Conservation (phyloP, 148 eudicot species). For the Fagopyrum tataricum region DNA sequence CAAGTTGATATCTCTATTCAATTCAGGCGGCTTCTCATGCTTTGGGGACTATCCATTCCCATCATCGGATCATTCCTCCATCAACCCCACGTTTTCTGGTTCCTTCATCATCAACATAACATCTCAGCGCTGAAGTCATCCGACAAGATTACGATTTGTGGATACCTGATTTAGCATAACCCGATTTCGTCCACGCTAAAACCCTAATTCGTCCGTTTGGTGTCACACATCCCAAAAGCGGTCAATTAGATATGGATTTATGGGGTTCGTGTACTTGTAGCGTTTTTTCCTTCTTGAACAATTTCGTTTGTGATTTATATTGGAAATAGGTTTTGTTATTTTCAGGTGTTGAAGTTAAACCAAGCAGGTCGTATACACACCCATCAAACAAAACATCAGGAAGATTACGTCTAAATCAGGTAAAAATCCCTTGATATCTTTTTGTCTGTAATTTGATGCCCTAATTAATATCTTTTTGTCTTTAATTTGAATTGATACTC, state of each 20-base stretch:
- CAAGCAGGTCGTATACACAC: slow-evolving; percentile 59
- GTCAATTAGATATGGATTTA: slow-evolving; percentile 21
- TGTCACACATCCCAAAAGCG: not conserved
- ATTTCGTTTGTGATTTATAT: not conserved
- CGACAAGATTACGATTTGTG: too few relatives aligned
- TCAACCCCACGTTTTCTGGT: too few relatives aligned
- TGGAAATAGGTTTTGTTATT: too few relatives aligned
- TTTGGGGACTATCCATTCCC: too few relatives aligned
- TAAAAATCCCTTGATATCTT: slow-evolving; percentile 9
- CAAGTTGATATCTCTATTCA: too few relatives aligned
- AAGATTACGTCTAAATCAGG: slow-evolving; percentile 79
- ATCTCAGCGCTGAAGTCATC: too few relatives aligned
- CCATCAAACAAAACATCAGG: slow-evolving; percentile 32
- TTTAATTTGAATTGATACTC: too few relatives aligned
- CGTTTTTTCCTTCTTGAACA: not conserved
- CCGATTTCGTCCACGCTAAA: not conserved
- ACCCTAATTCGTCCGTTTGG: not conserved
- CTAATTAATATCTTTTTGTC: too few relatives aligned
- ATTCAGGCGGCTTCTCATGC: too few relatives aligned
- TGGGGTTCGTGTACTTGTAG: slow-evolving; percentile 29
- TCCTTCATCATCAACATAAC: not conserved
- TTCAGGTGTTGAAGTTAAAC: slow-evolving; percentile 67
- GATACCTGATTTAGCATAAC: not conserved
- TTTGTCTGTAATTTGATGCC: not conserved
- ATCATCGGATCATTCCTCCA: too few relatives aligned